Evolutionary conservation across 2,329 filamentous ascomycete genomes (phyloP), one percentile per base, ranked within the genome.

Genomic region (Botrytis sinoallii): DNA sequence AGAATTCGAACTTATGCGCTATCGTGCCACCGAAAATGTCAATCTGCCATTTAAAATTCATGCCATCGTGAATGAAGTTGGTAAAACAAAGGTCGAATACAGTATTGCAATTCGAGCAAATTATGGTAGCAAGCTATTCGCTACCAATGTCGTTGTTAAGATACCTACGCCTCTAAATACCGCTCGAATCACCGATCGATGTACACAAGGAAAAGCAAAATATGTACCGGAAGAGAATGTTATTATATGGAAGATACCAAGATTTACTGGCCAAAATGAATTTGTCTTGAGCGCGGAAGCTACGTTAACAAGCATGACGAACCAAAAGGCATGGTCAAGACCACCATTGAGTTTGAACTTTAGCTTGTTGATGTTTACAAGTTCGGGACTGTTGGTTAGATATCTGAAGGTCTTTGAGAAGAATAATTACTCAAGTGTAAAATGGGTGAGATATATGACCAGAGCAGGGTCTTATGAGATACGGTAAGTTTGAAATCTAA

Each of bases 351-450:
- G 91, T 83, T 85, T 99, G 83, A 96, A 90, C 83, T 99, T 99
- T 81, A 96, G 92, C 76, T 84, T 99, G 79, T 87, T 99, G 80
- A 99, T 99, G 97, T 99, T 99, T 82, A 99, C 96, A 32, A 97
- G 94, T 81, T 97, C 93, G 0, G 96, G 96, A 0, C 82, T 99
- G 81, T 82, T 99, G 77, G 96, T 99, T 73, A 87, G 97, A 68
- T 99, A 99, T 83, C 84, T 99, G 74, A 99, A 99, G 85, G 96
- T 99, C 2, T 99, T 99, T 85, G 96, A 99, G 85, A 99, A 99
- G 90, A 96, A 90, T 83, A 98, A 98, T 83, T 99, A 99, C 83
- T 97, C 93, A 76, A 97, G 94, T 81, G 96, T 99, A 67, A 99
- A 99, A 84, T 99, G 96, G 96, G 96, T 99, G 79, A 87, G 96